Percentiles rank a stretch among this genome's conserved stretches.
These are phyloP conservation scores for Populus hybrid DNA, from an alignment of 441 rosid species.

Conservation along the genomic window DNA sequence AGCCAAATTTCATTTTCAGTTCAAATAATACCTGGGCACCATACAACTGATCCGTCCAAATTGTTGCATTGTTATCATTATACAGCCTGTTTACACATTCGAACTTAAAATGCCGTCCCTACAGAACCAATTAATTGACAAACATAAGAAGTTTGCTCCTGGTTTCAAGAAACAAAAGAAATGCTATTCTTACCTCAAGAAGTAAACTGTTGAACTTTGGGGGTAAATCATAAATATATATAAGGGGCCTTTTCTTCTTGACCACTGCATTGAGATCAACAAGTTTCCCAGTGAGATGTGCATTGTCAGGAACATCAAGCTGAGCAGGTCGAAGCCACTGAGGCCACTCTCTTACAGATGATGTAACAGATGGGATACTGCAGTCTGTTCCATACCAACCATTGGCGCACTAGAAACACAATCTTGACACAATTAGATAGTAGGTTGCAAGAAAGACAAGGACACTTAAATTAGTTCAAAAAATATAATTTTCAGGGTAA, in stretches of 20 bases:
- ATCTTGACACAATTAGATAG: conserved; percentile 14
- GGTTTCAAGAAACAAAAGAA: conserved; percentile 7
- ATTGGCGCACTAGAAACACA: conserved; percentile 60
- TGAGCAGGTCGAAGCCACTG: conserved; percentile 92
- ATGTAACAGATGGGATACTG: conserved; percentile 75
- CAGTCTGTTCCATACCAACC: conserved; percentile 97
- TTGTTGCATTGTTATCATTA: conserved; percentile 69
- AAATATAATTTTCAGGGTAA: neutral
- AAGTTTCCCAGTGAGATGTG: conserved; percentile 35
- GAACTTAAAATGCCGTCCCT: conserved; percentile 91
- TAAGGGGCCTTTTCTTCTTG: conserved; percentile 82
- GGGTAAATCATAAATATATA: conserved; percentile 92
- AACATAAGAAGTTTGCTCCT: conserved; percentile 23
- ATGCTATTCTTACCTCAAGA: conserved; percentile 65
- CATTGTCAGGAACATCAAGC: conserved; percentile 55
- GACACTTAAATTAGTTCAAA: conserved; percentile 6
- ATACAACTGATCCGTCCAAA: conserved; percentile 88
- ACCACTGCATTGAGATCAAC: conserved; percentile 57
- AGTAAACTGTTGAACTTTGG: conserved; percentile 89
- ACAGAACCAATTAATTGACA: conserved; percentile 26
- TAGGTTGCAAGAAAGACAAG: neutral
- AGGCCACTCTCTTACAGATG: conserved; percentile 86
- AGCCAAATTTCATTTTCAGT: conserved; percentile 9
- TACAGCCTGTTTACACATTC: conserved; percentile 90
- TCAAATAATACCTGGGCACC: conserved; percentile 77